Evolutionary conservation across 2,329 filamentous ascomycete species (phyloP).

Genomic region (Remersonia thermophila): DNA sequence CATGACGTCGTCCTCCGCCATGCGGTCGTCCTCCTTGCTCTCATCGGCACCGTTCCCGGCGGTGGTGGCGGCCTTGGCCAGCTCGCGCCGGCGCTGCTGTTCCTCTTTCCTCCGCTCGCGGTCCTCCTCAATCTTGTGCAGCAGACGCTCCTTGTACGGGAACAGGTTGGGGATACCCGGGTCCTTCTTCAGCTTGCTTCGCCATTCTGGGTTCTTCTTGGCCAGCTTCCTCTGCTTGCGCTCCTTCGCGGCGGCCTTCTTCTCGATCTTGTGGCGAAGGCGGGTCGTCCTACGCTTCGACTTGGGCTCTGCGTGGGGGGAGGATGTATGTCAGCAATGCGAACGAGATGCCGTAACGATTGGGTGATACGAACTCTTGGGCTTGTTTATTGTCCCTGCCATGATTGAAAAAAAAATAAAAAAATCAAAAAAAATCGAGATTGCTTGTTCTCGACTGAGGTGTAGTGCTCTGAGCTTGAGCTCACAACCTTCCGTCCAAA

Average conservation of each 20-base stretch:
- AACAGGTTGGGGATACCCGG: constrained; percentile 95
- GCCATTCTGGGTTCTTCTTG: constrained; percentile 97
- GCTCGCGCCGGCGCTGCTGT: constrained; percentile 54
- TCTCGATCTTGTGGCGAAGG: constrained; percentile 90
- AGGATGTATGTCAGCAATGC: background rate
- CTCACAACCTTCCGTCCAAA: too few species aligned
- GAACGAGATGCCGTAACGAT: background rate
- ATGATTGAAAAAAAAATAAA: constrained; percentile 22
- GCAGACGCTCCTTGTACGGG: constrained; percentile 91
- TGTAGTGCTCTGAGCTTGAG: too few species aligned
- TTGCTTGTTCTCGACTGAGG: background rate
- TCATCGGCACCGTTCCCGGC: constrained; percentile 30
- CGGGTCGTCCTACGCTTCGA: constrained; percentile 87
- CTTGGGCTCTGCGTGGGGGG: constrained; percentile 72
- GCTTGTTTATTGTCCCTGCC: constrained; percentile 43
- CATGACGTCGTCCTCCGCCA: constrained; percentile 38
- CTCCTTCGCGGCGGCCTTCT: constrained; percentile 81
- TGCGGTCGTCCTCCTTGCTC: constrained; percentile 35
- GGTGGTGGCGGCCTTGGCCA: constrained; percentile 55
- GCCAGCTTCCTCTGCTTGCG: constrained; percentile 77
- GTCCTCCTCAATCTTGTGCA: constrained; percentile 88
- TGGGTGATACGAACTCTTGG: constrained; percentile 32
- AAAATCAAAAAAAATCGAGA: background rate
- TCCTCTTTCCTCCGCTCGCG: constrained; percentile 73
- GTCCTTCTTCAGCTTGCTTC: constrained; percentile 90